Evolutionary conservation across 495 filamentous ascomycete species (phyloP).

Genomic region (Bathelium albidoporum): DNA sequence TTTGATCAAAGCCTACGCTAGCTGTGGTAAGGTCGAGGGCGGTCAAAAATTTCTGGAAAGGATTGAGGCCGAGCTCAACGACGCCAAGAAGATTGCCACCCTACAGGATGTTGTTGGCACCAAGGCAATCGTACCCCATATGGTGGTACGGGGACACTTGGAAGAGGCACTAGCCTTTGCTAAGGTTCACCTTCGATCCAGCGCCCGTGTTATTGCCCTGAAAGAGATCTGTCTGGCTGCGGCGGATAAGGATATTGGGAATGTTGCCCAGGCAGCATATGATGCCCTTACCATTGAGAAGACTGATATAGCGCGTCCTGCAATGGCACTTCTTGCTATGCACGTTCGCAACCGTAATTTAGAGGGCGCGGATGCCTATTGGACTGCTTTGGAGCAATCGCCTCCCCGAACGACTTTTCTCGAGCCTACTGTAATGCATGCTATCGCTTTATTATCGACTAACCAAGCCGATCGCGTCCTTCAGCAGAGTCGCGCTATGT

Average conservation of each 20-base stretch:
- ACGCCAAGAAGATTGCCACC: slow-evolving; percentile 38
- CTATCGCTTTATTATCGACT: slow-evolving; percentile 68
- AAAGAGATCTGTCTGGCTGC: slow-evolving; percentile 52
- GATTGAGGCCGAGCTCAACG: slow-evolving; percentile 49
- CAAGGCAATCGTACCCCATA: slow-evolving; percentile 64
- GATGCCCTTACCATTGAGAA: slow-evolving; percentile 34
- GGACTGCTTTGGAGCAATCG: slow-evolving; percentile 49
- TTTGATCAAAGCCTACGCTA: slow-evolving; percentile 74
- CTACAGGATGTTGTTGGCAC: slow-evolving; percentile 61
- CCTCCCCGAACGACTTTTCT: slow-evolving; percentile 44
- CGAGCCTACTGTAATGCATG: slow-evolving; percentile 78
- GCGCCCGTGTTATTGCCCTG: slow-evolving; percentile 45
- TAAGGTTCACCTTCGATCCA: slow-evolving; percentile 37
- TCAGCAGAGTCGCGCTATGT: slow-evolving; percentile 68
- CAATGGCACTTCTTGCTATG: slow-evolving; percentile 78
- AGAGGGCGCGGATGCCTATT: slow-evolving; percentile 61
- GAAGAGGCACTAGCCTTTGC: slow-evolving; percentile 54
- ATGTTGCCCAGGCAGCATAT: slow-evolving; percentile 60
- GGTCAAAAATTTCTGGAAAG: slow-evolving; percentile 74
- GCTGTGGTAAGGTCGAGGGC: slow-evolving; percentile 64
- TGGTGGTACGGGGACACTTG: slow-evolving; percentile 52
- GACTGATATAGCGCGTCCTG: slow-evolving; percentile 46
- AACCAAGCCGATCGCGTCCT: slow-evolving; percentile 70
- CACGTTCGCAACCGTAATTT: slow-evolving; percentile 72
- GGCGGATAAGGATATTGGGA: slow-evolving; percentile 67